Percentiles rank a stretch among this genome's conserved stretches.
These are phyloP conservation scores for Bolboschoenus planiculmis DNA, from an alignment of 176 grass and related monocot species.

Conservation along the genomic window DNA sequence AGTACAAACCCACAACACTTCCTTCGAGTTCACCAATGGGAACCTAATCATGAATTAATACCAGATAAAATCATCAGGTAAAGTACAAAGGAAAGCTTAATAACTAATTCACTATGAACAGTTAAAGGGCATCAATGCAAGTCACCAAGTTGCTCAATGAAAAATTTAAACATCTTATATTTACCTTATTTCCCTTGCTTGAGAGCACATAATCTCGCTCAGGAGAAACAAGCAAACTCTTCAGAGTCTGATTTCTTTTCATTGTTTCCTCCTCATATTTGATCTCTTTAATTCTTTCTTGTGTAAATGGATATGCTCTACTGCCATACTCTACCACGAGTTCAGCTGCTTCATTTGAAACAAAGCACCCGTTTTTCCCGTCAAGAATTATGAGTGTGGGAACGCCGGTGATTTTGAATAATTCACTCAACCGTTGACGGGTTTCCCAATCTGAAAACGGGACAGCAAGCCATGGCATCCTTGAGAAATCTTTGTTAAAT, in stretches of 20 bases:
- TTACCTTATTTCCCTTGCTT: slow-evolving; percentile 58
- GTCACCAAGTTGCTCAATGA: not conserved
- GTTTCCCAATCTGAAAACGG: slow-evolving; percentile 58
- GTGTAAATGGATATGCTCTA: slow-evolving; percentile 74
- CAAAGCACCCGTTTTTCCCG: slow-evolving; percentile 40
- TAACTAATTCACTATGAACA: not conserved
- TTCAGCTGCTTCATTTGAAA: slow-evolving; percentile 33
- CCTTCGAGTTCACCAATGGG: slow-evolving; percentile 65
- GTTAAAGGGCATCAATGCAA: not conserved
- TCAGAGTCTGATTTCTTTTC: slow-evolving; percentile 63
- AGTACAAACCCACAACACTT: slow-evolving; percentile 62
- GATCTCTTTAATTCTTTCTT: slow-evolving; percentile 43
- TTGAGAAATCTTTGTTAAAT: slow-evolving; percentile 50
- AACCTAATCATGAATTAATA: slow-evolving; percentile 35
- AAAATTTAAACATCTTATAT: not conserved
- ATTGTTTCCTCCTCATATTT: slow-evolving; percentile 50
- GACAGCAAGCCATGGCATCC: slow-evolving; percentile 71
- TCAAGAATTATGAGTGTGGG: slow-evolving; percentile 56
- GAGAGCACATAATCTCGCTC: slow-evolving; percentile 54
- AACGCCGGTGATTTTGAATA: slow-evolving; percentile 44
- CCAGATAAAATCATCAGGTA: not conserved
- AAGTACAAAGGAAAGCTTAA: slow-evolving; percentile 1
- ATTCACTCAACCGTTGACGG: slow-evolving; percentile 21
- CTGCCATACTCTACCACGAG: slow-evolving; percentile 40
- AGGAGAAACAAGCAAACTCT: slow-evolving; percentile 40